phyloP scores from a whole-genome alignment of 257 asterid genomes.

The Galeopsis tetrahit region DNA sequence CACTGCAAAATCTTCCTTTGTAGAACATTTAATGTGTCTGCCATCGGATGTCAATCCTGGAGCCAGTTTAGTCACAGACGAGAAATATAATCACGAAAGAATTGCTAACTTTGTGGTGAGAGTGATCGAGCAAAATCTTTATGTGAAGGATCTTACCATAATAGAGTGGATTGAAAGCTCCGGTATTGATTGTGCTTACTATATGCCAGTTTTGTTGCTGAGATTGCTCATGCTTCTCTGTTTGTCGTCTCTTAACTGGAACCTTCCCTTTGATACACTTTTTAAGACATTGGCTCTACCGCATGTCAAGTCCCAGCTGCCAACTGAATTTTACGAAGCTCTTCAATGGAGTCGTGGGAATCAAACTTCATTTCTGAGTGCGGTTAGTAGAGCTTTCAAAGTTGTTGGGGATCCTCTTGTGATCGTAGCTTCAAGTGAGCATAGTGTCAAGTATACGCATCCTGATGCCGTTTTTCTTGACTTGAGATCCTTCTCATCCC shows the following conservation, averaged over 20 bases:
- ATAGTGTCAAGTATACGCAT: neutral
- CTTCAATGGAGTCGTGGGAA: slow-evolving; percentile 12
- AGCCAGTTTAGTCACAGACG: neutral
- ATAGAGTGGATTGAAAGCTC: slow-evolving; percentile 43
- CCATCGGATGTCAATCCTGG: slow-evolving; percentile 30
- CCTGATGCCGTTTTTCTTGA: slow-evolving; percentile 49
- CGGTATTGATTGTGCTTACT: slow-evolving; percentile 1
- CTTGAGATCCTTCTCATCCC: slow-evolving; percentile 31
- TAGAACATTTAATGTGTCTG: slow-evolving; percentile 45
- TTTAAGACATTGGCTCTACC: slow-evolving; percentile 5
- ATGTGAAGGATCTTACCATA: neutral
- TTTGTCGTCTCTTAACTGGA: slow-evolving; percentile 39
- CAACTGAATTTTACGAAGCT: slow-evolving; percentile 41
- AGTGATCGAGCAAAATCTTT: slow-evolving; percentile 36
- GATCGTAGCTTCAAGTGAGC: slow-evolving; percentile 34
- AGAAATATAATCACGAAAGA: neutral
- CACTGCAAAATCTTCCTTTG: slow-evolving; percentile 51
- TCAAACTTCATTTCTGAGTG: neutral
- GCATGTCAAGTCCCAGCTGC: slow-evolving; percentile 36
- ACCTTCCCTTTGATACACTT: neutral
- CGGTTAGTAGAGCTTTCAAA: slow-evolving; percentile 49
- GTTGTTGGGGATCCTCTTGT: slow-evolving; percentile 51
- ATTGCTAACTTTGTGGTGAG: slow-evolving; percentile 20
- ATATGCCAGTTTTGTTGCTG: slow-evolving; percentile 43
- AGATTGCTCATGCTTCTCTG: slow-evolving; percentile 51